phyloP scores from a whole-genome alignment of 805 yeast genomes.

The Lachancea thermotolerans region DNA sequence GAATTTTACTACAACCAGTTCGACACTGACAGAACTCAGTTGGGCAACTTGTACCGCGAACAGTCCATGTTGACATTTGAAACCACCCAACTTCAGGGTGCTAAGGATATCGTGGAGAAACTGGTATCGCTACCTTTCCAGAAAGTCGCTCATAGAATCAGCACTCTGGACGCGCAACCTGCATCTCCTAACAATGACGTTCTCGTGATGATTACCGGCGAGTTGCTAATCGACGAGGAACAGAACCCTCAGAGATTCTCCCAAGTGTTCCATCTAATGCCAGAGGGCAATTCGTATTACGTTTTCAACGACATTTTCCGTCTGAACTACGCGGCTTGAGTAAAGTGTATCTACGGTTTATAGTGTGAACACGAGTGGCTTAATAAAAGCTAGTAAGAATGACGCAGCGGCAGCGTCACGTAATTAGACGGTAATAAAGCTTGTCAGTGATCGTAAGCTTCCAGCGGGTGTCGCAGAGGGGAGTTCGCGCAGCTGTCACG shows the following conservation, averaged over 20 bases:
- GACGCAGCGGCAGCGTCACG: background rate
- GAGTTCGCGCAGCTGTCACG: too few species aligned
- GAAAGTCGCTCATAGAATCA: conserved; percentile 87
- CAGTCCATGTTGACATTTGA: conserved; percentile 97
- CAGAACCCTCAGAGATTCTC: conserved; percentile 93
- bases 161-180: conserved; percentile 97
- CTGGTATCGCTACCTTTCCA: conserved; percentile 82
- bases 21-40: conserved; percentile 84
- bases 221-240: conserved; percentile 84
- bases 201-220: conserved; percentile 96
- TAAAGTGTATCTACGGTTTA: background rate
- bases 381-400: background rate
- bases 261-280: conserved; percentile 94
- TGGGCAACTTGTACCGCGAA: conserved; percentile 91
- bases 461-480: too few species aligned
- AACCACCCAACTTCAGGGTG: conserved; percentile 90
- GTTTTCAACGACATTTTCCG: conserved; percentile 97
- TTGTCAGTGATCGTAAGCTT: too few species aligned
- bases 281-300: conserved; percentile 84
- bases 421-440: too few species aligned
- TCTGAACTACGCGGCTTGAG: conserved; percentile 67
- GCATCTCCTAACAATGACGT: conserved; percentile 90
- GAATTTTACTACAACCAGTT: conserved; percentile 93
- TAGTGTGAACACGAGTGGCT: background rate
- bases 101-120: conserved; percentile 87